These are phyloP conservation scores for Acmispon strigosus DNA, from an alignment of 306 rosid species.

Conservation along the genomic window DNA sequence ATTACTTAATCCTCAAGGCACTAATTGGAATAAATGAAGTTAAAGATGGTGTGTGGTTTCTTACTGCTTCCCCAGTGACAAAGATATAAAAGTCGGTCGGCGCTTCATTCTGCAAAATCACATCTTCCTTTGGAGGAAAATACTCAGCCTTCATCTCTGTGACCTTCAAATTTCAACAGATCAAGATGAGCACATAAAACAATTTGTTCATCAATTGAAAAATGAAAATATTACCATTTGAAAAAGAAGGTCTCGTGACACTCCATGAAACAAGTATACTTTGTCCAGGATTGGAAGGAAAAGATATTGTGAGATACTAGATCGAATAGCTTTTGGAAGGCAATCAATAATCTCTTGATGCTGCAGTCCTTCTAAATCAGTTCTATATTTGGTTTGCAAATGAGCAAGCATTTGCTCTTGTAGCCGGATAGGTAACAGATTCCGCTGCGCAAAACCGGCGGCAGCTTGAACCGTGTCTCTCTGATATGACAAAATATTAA, in stretches of 20 bases:
- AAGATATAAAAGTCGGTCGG: slow-evolving; percentile 75
- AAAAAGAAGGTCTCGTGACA: slow-evolving; percentile 63
- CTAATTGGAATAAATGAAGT: too few relatives aligned
- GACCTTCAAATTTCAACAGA: slow-evolving; percentile 38
- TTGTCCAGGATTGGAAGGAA: slow-evolving; percentile 51
- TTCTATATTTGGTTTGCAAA: slow-evolving; percentile 65
- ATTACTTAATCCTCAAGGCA: too few relatives aligned
- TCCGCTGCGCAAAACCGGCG: slow-evolving; percentile 55
- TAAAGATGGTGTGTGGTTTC: too few relatives aligned
- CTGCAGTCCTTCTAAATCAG: slow-evolving; percentile 75
- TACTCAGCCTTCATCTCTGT: slow-evolving; percentile 89
- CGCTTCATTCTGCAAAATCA: slow-evolving; percentile 79
- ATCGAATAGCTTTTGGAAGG: slow-evolving; percentile 79
- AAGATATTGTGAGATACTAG: slow-evolving; percentile 59
- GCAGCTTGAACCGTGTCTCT: slow-evolving; percentile 72
- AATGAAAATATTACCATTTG: slow-evolving; percentile 58
- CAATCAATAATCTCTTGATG: slow-evolving; percentile 74
- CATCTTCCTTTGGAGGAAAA: slow-evolving; percentile 86
- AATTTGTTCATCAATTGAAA: neutral
- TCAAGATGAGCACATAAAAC: neutral
- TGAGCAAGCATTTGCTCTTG: slow-evolving; percentile 82
- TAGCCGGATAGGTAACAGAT: slow-evolving; percentile 54
- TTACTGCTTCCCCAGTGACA: slow-evolving; percentile 49
- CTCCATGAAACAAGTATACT: slow-evolving; percentile 63
- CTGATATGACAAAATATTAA: slow-evolving; percentile 30